Evolutionary conservation across 2,329 filamentous ascomycete species (phyloP).

Genomic region (Tolypocladium nubicola): DNA sequence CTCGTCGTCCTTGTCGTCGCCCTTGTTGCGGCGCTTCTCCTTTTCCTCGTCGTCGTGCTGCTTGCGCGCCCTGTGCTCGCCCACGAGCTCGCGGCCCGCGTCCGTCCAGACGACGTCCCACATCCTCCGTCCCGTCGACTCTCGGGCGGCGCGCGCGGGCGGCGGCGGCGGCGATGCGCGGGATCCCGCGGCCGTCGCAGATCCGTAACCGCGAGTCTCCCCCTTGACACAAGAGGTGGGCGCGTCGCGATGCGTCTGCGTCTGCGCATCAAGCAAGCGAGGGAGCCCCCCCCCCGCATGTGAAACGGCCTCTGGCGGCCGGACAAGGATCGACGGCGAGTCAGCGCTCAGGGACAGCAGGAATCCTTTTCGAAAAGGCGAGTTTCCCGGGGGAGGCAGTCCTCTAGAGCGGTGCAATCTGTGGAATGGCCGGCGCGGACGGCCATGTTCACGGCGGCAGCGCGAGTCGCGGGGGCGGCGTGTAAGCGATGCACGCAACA

Average conservation of each 20-base stretch:
- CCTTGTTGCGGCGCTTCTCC: not conserved
- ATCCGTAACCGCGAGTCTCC: not conserved
- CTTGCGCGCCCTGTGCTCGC: slow-evolving; percentile 40
- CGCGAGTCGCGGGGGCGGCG: not conserved
- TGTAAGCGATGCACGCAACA: not conserved
- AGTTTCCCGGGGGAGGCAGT: not conserved
- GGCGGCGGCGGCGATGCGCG: no score
- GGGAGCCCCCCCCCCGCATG: no score
- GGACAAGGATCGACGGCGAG: not conserved
- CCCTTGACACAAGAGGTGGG: not conserved
- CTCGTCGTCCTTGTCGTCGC: not conserved
- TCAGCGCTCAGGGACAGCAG: not conserved
- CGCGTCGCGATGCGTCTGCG: not conserved
- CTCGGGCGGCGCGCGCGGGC: not conserved
- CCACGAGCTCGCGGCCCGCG: slow-evolving; percentile 39
- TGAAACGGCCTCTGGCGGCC: not conserved
- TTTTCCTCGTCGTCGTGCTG: slow-evolving; percentile 5
- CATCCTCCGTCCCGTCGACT: slow-evolving; percentile 23
- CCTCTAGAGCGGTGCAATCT: not conserved
- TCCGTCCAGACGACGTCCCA: slow-evolving; percentile 52
- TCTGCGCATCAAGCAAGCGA: not conserved
- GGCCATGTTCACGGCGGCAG: not conserved
- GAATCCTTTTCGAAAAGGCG: not conserved
- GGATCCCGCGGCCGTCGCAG: not conserved
- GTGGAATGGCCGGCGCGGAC: not conserved